Percentiles rank a stretch among this genome's conserved stretches.
Conservation (phyloP, 768 basidiomycete genomes). For the Panus rudis region DNA sequence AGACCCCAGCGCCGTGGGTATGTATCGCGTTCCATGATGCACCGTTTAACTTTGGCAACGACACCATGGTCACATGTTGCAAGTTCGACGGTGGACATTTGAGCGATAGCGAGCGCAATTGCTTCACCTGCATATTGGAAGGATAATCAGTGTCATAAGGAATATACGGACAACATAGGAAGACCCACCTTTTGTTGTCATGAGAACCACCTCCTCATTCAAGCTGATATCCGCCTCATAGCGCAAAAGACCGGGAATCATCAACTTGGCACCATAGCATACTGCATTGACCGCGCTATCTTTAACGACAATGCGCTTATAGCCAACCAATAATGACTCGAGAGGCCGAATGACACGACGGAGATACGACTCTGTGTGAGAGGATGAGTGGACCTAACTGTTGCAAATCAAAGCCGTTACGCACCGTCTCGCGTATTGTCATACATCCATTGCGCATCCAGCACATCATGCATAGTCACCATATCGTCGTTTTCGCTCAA, state of each 20-base stretch:
- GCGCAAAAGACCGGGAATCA: slow-evolving; percentile 96
- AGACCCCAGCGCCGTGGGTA: slow-evolving; percentile 98
- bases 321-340: slow-evolving; percentile 89
- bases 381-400: background rate
- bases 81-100: slow-evolving; percentile 98
- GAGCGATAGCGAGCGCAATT: slow-evolving; percentile 89
- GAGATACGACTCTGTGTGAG: slow-evolving; percentile 78
- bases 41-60: slow-evolving; percentile 97
- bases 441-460: slow-evolving; percentile 98
- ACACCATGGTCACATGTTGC: slow-evolving; percentile 98
- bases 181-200: slow-evolving; percentile 89
- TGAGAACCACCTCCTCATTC: slow-evolving; percentile 93
- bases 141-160: slow-evolving; percentile 5
- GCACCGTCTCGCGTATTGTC: slow-evolving; percentile 95
- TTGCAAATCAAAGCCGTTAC: slow-evolving; percentile 15
- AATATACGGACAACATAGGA: slow-evolving; percentile 1
- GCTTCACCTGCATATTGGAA: slow-evolving; percentile 58
- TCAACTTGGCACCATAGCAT: slow-evolving; percentile 98
- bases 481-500: slow-evolving; percentile 98
- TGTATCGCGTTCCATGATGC: slow-evolving; percentile 99
- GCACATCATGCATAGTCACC: slow-evolving; percentile 98
- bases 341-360: slow-evolving; percentile 91
- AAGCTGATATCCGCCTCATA: slow-evolving; percentile 94
- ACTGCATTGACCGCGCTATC: slow-evolving; percentile 99
- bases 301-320: slow-evolving; percentile 98